These are phyloP conservation scores for Xylaria castorea DNA, from an alignment of 495 filamentous ascomycete genomes.

Conservation along the genomic window DNA sequence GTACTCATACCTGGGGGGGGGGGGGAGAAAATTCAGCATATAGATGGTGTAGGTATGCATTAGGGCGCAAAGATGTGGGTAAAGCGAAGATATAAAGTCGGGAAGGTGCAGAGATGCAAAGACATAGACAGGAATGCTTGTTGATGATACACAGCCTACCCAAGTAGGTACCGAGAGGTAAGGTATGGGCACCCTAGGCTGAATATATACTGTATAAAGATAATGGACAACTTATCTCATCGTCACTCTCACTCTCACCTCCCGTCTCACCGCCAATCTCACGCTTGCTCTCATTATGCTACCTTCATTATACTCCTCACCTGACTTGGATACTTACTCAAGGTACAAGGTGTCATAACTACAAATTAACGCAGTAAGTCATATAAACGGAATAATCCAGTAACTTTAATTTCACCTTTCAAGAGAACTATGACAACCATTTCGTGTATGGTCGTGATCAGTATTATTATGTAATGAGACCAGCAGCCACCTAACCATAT, in stretches of 20 bases:
- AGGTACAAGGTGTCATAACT: too few species aligned
- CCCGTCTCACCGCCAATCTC: not conserved
- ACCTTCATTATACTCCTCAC: too few species aligned
- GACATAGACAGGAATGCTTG: not conserved
- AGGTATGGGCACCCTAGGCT: not conserved
- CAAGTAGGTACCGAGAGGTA: not conserved
- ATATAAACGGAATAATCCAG: too few species aligned
- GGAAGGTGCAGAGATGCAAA: not conserved
- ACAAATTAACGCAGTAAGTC: too few species aligned
- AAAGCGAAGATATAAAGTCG: not conserved
- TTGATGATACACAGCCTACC: not conserved
- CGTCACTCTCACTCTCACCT: not conserved
- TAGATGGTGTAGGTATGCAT: not conserved
- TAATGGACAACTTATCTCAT: slow-evolving; percentile 9
- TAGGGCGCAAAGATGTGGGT: not conserved
- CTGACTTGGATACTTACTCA: too few species aligned
- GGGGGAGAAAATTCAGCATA: not conserved
- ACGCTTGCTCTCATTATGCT: too few species aligned
- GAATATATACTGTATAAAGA: not conserved
- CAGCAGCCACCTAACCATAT: too few species aligned
- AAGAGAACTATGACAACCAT: too few species aligned
- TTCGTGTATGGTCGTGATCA: too few species aligned
- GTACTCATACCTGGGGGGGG: not conserved
- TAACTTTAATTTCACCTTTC: too few species aligned
- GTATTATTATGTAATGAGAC: too few species aligned